A percentile compares a stretch with the other conserved stretches of the same genome.
Conservation (phyloP, 768 basidiomycete species). For the Psilocybe cyanescens region DNA sequence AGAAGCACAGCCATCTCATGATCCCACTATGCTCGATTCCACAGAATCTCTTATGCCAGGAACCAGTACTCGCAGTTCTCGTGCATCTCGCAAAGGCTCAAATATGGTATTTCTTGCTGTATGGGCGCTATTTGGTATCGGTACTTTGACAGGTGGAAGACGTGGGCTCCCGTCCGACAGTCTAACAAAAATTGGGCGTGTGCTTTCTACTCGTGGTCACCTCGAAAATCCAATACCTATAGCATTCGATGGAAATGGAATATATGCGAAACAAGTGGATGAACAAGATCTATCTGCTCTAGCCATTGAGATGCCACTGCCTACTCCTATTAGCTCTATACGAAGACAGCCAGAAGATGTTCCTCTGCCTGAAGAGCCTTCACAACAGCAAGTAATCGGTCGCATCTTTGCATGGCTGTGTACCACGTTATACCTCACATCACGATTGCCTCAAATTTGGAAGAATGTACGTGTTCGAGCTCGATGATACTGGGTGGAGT, state of each 20-base stretch:
- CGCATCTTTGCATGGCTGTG: slow-evolving; percentile 95
- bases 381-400: slow-evolving; percentile 72
- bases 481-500: not conserved
- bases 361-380: slow-evolving; percentile 26
- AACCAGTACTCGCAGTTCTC: slow-evolving; percentile 46
- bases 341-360: slow-evolving; percentile 22
- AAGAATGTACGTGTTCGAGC: slow-evolving; percentile 79
- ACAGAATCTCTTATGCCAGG: slow-evolving; percentile 15
- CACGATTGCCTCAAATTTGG: slow-evolving; percentile 97
- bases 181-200: slow-evolving; percentile 46
- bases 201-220: slow-evolving; percentile 37
- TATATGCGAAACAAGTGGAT: slow-evolving; percentile 5
- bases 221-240: slow-evolving; percentile 17
- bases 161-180: slow-evolving; percentile 29
- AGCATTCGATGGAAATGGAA: not conserved
- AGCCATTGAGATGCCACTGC: not conserved
- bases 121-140: slow-evolving; percentile 75
- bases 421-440: slow-evolving; percentile 91
- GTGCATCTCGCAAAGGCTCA: slow-evolving; percentile 70
- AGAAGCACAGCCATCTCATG: slow-evolving; percentile 3
- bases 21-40: slow-evolving; percentile 6
- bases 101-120: slow-evolving; percentile 83
- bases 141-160: slow-evolving; percentile 44
- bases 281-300: not conserved
- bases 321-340: not conserved